Percentiles rank a stretch among this genome's conserved stretches.
Conservation (phyloP, 352 stramenopile genomes). For the Phytophthora hybrid region DNA sequence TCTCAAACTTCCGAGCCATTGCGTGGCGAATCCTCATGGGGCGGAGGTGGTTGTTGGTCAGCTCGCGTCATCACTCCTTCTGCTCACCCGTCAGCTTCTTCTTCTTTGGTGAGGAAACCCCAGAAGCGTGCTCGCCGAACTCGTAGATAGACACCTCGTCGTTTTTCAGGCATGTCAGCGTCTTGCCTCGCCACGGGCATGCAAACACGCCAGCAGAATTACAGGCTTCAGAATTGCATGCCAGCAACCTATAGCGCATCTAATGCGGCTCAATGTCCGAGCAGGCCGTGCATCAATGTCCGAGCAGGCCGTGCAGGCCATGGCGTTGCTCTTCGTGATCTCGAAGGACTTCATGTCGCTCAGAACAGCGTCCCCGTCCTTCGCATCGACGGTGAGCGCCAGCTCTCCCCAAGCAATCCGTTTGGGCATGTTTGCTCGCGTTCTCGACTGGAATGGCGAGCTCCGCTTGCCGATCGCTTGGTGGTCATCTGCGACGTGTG, state of each 20-base stretch:
- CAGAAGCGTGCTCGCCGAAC: background rate
- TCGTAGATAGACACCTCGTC: slow-evolving; percentile 13
- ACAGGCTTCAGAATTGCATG: slow-evolving; percentile 7
- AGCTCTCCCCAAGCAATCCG: background rate
- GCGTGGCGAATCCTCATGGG: slow-evolving; percentile 15
- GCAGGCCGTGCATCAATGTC: background rate
- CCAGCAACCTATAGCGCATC: slow-evolving; percentile 11
- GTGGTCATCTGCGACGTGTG: background rate
- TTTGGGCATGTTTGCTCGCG: slow-evolving; percentile 3
- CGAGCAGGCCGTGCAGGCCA: background rate
- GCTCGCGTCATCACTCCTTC: slow-evolving; percentile 11
- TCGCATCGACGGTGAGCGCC: background rate
- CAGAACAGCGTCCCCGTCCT: background rate
- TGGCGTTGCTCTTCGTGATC: background rate
- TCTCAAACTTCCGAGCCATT: slow-evolving; percentile 15
- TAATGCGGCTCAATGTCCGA: background rate
- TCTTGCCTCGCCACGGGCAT: slow-evolving; percentile 2
- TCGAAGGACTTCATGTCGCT: slow-evolving; percentile 2
- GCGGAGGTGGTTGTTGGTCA: slow-evolving; percentile 4
- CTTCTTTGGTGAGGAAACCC: background rate
- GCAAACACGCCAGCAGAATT: background rate
- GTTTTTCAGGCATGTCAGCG: background rate
- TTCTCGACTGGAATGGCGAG: background rate
- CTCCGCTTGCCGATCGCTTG: background rate
- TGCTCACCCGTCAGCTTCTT: slow-evolving; percentile 11